Evolutionary conservation across 495 filamentous ascomycete genomes (phyloP), one percentile per base, ranked within the genome.

Genomic region (Tuber borchii): DNA sequence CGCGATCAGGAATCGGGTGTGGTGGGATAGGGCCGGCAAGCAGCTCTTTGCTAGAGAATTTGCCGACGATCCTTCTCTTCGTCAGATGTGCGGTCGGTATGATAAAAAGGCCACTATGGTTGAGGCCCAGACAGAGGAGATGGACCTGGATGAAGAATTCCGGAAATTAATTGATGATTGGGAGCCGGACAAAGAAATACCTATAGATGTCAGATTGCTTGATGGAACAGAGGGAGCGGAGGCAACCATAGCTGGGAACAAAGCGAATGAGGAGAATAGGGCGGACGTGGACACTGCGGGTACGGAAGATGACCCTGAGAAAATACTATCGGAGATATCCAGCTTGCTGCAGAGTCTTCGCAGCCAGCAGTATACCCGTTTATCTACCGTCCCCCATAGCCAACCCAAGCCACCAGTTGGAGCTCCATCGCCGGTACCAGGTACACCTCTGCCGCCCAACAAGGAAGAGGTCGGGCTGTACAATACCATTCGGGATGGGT

Each of bases 11-110:
- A 88, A 89, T 71, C 80, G 86, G 68, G 82, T 93, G 2, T 93
- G 91, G 91, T 93, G 91, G 91, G 86, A 86, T 34, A 87, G 87
- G 78, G 80, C 87, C 44, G 91, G 91, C 6, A 84, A 87, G 68
- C 85, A 85, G 72, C 84, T 87, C 19, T 87, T 90, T 78, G 79
- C 86, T 22, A 85, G 87, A 16, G 78, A 88, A 65, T 83, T 83
- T 69, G 61, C 16, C 3, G 44, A 77, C 4, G 77, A 82, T 39
- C 76, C 73, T 2, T 77, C 72, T 14, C 37, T 82, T 42, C 70
- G 72, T 6, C 76, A 82, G 48, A 65, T 82, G 72, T 77, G 46
- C 48, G 19, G 51, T 17, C 71, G 75, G 40, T 76, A 51, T 6
- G 74, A 75, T 7, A 70, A 77, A 34, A 43, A 37, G 31, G 56